Evolutionary conservation across 345 rosid species (phyloP).

Genomic region (Trapa incisa): DNA sequence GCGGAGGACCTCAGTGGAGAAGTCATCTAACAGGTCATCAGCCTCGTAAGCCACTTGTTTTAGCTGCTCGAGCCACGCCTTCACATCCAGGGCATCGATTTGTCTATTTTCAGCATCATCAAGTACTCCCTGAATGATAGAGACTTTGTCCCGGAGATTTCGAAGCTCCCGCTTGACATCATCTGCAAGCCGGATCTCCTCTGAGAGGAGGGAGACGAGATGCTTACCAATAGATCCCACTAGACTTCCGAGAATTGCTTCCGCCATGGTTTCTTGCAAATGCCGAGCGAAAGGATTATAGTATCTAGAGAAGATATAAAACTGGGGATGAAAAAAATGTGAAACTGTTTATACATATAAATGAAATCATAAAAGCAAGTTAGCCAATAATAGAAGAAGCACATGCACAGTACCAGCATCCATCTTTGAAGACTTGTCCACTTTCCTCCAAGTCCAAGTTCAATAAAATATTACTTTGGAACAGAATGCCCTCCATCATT

Average conservation of each 20-base stretch:
- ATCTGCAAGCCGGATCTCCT: neutral
- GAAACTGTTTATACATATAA: no score
- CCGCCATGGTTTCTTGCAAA: neutral
- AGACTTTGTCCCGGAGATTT: conserved; percentile 3
- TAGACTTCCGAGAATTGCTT: neutral
- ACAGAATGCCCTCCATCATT: no score
- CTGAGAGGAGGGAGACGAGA: neutral
- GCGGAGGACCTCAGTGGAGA: conserved; percentile 7
- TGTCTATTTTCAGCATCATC: conserved; percentile 12
- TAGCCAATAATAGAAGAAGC: no score
- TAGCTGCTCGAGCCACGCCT: conserved; percentile 21
- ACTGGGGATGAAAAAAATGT: no score
- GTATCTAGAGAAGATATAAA: no score
- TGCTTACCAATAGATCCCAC: neutral
- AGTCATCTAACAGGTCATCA: conserved; percentile 23
- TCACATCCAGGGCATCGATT: neutral
- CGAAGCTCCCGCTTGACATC: conserved; percentile 8
- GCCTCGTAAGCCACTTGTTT: conserved; percentile 20
- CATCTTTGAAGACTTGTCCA: no score
- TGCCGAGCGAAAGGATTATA: no score
- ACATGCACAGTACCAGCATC: no score
- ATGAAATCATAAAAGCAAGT: no score
- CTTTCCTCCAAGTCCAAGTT: no score
- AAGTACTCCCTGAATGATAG: conserved; percentile 10
- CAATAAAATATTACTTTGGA: no score